Evolutionary conservation across 108 stramenopile species (phyloP).

Genomic region (Pseudonitzschia pungens): DNA sequence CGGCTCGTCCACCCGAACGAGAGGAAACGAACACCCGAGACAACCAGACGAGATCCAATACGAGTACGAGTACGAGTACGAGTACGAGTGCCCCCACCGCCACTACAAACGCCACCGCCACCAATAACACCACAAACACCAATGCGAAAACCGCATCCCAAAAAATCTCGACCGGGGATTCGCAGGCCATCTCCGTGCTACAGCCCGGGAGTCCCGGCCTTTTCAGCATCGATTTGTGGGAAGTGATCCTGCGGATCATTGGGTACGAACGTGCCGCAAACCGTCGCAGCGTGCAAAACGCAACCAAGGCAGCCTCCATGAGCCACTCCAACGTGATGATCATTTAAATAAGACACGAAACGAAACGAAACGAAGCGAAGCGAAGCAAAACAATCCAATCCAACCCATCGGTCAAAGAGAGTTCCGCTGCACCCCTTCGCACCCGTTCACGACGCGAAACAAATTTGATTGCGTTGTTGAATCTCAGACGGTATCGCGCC

Average conservation of each 20-base stretch:
- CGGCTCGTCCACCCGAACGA: not conserved
- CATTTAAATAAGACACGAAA: conserved; percentile 1
- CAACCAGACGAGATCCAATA: too few relatives aligned
- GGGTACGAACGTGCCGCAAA: conserved; percentile 39
- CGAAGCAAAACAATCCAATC: not conserved
- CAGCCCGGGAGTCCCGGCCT: conserved; percentile 37
- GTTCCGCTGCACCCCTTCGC: too few relatives aligned
- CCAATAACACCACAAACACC: not conserved
- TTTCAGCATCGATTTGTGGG: conserved; percentile 51
- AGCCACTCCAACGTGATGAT: conserved; percentile 31
- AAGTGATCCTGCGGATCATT: conserved; percentile 56
- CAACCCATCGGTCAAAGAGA: too few relatives aligned
- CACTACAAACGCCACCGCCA: not conserved
- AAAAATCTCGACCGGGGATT: conserved; percentile 46
- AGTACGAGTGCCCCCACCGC: too few relatives aligned
- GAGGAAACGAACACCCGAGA: too few relatives aligned
- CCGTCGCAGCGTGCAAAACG: conserved; percentile 21
- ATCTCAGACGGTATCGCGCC: too few relatives aligned
- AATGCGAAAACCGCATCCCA: conserved; percentile 24
- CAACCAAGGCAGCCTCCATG: not conserved
- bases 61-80: too few relatives aligned
- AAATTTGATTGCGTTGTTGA: too few relatives aligned
- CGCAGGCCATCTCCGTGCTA: conserved; percentile 36
- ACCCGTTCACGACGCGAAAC: too few relatives aligned
- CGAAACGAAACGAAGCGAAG: too few relatives aligned